Evolutionary conservation across 805 yeast genomes (phyloP), one percentile per base, ranked within the genome.

Genomic region (Limtongozyma cylindracea): DNA sequence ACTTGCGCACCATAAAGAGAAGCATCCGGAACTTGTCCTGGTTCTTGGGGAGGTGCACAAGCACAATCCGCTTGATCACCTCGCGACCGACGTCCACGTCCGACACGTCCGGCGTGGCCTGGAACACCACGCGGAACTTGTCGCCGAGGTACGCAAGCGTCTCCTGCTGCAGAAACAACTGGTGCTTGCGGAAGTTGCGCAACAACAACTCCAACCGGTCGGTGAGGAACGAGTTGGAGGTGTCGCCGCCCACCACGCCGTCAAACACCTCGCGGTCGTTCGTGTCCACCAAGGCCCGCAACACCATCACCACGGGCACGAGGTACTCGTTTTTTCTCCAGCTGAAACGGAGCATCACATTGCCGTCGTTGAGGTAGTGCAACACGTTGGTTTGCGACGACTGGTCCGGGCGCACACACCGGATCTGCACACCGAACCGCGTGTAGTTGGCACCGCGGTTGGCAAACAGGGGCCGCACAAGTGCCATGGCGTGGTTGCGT

Each of bases 401-500:
- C 53, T 88, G 96, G 47, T 88, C 98, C 4, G 92, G 91, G 41
- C 98, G 66, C 3, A 80, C 95, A 29, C 72, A 65, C 50, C 98
- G 66, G 29, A 88, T 72, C 52, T 82, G 95, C 29, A 88, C 66
- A 68, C 98, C 98, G 34, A 48, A 88, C 27, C 68, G 66, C 19
- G 93, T 55, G 49, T 88, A 88, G 6, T 77, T 49, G 5, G 84
- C 72, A 38, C 98, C 98, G 59, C 98, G 71, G 50, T 80, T 80
- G 22, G 70, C 71, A 39, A 84, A 88, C 8, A 92, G 74, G 16
- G 93, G 91, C 52, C 98, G 77, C 27, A 80, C 71, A 36, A 88
- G 66, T 8, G 96, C 96, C 94, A 88, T 78, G 12, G 96, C 92
- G 41, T 82, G 95, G 44, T 88, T 88, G 47, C 98, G 64, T 45